phyloP scores from a whole-genome alignment of 2,329 filamentous ascomycete genomes.

The Geosmithia putterillii region DNA sequence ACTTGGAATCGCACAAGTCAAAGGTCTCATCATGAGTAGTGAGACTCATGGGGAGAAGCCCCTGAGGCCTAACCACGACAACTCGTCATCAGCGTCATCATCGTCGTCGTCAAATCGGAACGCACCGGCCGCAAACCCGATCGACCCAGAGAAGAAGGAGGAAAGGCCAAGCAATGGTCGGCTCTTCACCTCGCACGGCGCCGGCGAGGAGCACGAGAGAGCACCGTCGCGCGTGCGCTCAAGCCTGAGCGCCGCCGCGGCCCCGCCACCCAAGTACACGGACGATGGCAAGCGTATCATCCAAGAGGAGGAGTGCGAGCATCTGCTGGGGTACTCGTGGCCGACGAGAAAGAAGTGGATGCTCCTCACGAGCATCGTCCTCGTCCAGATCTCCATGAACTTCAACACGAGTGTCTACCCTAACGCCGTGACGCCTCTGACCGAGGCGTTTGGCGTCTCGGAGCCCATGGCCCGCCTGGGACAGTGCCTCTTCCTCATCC shows the following conservation, averaged over 20 bases:
- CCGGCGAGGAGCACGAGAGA: neutral
- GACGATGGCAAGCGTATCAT: conserved; percentile 27
- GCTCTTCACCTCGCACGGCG: neutral
- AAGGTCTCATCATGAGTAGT: no score
- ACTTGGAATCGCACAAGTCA: no score
- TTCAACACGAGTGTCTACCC: conserved; percentile 66
- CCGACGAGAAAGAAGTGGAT: conserved; percentile 55
- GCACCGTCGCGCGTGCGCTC: neutral
- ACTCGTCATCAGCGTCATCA: no score
- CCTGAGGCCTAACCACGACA: neutral
- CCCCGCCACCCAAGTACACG: neutral
- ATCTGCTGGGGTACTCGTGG: conserved; percentile 51
- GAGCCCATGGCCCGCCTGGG: conserved; percentile 57
- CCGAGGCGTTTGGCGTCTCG: conserved; percentile 54
- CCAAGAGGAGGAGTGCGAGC: conserved; percentile 47
- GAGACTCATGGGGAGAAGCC: neutral
- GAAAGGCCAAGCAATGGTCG: neutral
- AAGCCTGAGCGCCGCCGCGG: neutral
- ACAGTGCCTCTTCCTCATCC: conserved; percentile 64
- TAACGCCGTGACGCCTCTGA: conserved; percentile 52
- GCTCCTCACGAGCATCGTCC: conserved; percentile 58
- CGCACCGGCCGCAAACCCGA: neutral
- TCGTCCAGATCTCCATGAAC: conserved; percentile 66
- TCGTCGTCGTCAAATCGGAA: neutral
- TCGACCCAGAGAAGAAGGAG: neutral